Evolutionary conservation across 2,329 filamentous ascomycete genomes (phyloP), one percentile per base, ranked within the genome.

Genomic region (Aspergillus aculeatinus): DNA sequence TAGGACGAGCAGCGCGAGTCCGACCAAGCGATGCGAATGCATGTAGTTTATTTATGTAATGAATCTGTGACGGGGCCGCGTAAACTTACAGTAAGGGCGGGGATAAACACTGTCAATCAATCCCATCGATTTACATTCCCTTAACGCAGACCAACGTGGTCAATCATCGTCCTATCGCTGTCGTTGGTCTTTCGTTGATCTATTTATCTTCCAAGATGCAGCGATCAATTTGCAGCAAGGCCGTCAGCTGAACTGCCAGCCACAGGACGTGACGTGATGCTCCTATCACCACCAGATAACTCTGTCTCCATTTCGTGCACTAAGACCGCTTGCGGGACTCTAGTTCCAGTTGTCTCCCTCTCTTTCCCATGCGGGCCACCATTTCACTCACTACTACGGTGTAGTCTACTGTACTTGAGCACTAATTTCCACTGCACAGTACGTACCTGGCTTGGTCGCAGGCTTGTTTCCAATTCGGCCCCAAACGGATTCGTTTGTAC

Each of bases 391-490:
- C 39, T 42, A 53, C 51, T 42, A 47, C 51, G 27, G 27, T 9
- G 27, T 29, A 21, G 21, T 21, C 21, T 21, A 29, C 7, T 29
- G 27, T 29, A 29, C 27, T 9, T 29, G 27, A 29, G 27, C 27
- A 29, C 27, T 29, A 29, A 29, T 29, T 29, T 29, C 7, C 9
- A 29, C 7, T 29, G 27, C 9, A 29, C 7, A 9, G 27, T 29
- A 29, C 7, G 27, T 35, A 4, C 33, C 33, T 55, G 39, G 35
- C 52, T 33, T 29, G 53, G 44, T 55, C 42, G 53, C 53, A 33
- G 53, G 53, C 53, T 33, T 27, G 42, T 48, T 55, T 35, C 42
- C 53, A 33, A 55, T 21, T 55, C 35, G 51, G 33, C 51, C 51
- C 51, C 51, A 42, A 44, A 42, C 42, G 33, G 42, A 27, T n/a